Percentiles rank a stretch among this genome's conserved stretches.
phyloP scores from a whole-genome alignment of 495 filamentous ascomycete species.

The Letharia columbiana region DNA sequence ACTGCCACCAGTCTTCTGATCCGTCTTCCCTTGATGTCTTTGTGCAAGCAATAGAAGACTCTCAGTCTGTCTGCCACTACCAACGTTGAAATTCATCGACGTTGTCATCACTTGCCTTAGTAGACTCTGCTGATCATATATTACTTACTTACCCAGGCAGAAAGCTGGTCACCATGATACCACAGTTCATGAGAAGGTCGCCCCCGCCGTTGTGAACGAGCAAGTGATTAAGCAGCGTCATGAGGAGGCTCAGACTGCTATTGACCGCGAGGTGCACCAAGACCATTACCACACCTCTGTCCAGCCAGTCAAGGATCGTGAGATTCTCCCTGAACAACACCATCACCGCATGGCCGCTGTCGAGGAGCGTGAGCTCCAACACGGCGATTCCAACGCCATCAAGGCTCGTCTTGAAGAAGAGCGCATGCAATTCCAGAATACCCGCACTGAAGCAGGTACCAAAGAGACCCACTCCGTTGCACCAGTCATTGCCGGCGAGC shows the following conservation, averaged over 20 bases:
- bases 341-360: slow-evolving; percentile 40
- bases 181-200: slow-evolving; percentile 52
- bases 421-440: slow-evolving; percentile 41
- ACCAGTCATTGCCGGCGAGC: slow-evolving; percentile 48
- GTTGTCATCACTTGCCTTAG: not conserved
- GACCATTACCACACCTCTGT: slow-evolving; percentile 50
- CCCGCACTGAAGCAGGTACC: slow-evolving; percentile 38
- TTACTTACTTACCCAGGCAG: slow-evolving; percentile 24
- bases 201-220: slow-evolving; percentile 52
- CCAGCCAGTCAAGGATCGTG: slow-evolving; percentile 42
- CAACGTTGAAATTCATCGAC: not conserved
- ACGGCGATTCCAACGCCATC: slow-evolving; percentile 41
- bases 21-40: slow-evolving; percentile 18
- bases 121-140: not conserved
- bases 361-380: slow-evolving; percentile 47
- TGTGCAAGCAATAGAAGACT: slow-evolving; percentile 14
- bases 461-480: slow-evolving; percentile 38
- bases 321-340: slow-evolving; percentile 43
- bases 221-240: slow-evolving; percentile 42
- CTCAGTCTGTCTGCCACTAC: slow-evolving; percentile 17
- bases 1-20: slow-evolving; percentile 20
- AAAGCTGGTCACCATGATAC: slow-evolving; percentile 52
- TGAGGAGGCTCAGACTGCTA: slow-evolving; percentile 46
- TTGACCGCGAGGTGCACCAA: slow-evolving; percentile 56
- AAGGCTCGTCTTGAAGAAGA: slow-evolving; percentile 41